Percentiles rank a stretch among this genome's conserved stretches.
Conservation (phyloP, 768 basidiomycete genomes). For the Hericium coralloides region DNA sequence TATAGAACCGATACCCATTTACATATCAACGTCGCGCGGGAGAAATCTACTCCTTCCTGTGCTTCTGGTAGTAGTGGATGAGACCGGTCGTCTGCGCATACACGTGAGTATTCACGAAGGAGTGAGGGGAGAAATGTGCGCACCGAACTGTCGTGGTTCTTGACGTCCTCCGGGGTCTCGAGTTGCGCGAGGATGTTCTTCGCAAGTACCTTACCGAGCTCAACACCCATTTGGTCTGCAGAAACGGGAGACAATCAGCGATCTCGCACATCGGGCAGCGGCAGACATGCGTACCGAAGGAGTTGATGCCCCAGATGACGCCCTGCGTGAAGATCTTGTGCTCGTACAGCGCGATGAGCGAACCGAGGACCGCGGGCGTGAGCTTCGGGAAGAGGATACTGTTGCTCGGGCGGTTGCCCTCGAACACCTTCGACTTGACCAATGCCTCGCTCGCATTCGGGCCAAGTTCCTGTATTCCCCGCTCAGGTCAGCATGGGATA, state of each 20-base stretch:
- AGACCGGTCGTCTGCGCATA: slow-evolving; percentile 75
- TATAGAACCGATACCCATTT: too few relatives aligned
- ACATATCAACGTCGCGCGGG: too few relatives aligned
- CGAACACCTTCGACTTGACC: slow-evolving; percentile 96
- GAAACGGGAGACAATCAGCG: neutral
- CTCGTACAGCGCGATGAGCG: slow-evolving; percentile 87
- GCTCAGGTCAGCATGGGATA: neutral
- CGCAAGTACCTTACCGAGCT: slow-evolving; percentile 94
- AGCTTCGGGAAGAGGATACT: slow-evolving; percentile 90
- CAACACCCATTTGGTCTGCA: slow-evolving; percentile 98
- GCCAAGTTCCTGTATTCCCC: slow-evolving; percentile 39
- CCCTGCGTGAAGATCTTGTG: slow-evolving; percentile 99
- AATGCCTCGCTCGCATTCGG: slow-evolving; percentile 70
- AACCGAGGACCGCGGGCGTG: slow-evolving; percentile 83
- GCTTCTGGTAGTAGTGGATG: slow-evolving; percentile 94
- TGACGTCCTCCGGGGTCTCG: slow-evolving; percentile 66
- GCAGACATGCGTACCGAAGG: slow-evolving; percentile 56
- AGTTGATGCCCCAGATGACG: slow-evolving; percentile 97
- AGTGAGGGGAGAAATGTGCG: slow-evolving; percentile 8
- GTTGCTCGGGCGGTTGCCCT: slow-evolving; percentile 95
- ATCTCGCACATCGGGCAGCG: neutral
- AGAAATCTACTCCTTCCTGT: slow-evolving; percentile 56
- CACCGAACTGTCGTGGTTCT: slow-evolving; percentile 82
- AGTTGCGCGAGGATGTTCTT: slow-evolving; percentile 93
- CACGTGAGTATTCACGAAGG: neutral